Evolutionary conservation across 345 rosid genomes (phyloP), one percentile per base, ranked within the genome.

Genomic region (Turnera subulata): DNA sequence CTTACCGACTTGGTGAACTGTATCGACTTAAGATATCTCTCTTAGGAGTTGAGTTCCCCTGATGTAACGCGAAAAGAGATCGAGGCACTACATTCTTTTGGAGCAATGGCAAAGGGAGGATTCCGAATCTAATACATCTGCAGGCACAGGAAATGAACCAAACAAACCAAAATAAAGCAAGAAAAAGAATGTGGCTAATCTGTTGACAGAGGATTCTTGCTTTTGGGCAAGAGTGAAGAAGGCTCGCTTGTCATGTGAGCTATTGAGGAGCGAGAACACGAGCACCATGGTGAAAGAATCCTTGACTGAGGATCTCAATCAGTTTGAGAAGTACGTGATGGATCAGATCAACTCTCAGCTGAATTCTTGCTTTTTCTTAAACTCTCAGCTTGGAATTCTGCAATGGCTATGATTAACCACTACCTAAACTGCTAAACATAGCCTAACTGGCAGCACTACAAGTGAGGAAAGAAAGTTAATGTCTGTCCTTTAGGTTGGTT

Each of bases 161-260:
- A 53, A 22, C 16, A 5, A 22, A 15, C 32, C 50, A 6, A 45
- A 14, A 2, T 10, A 46, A 12, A 2, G 8, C 8, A 56, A 47
- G 43, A 68, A 66, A 18, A 26, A 63, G 44, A 78, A 72, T 6
- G 62, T 76, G 50, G 61, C 62, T 23, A 53, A 23, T 9, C 56
- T 16, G 15, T 14, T 85, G 19, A 83, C 78, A 0, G 59, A 76
- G 39, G 94, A 88, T 78, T 88, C 97, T 19, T 85, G 91, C 55
- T 91, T 91, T 18, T 91, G 97, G 97, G 81, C 83, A 17, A 57
- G 70, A 5, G 97, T 91, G 11, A 91, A 91, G 68, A 93, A 88
- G 62, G 84, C 89, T 12, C 8, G 80, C 42, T 56, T 68, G 8
- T 56, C 51, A 0, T 64, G 78, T 58, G 49, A 69, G 11, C 7